Evolutionary conservation across 805 yeast species (phyloP).

Genomic region (Saccharomyces mikatae): DNA sequence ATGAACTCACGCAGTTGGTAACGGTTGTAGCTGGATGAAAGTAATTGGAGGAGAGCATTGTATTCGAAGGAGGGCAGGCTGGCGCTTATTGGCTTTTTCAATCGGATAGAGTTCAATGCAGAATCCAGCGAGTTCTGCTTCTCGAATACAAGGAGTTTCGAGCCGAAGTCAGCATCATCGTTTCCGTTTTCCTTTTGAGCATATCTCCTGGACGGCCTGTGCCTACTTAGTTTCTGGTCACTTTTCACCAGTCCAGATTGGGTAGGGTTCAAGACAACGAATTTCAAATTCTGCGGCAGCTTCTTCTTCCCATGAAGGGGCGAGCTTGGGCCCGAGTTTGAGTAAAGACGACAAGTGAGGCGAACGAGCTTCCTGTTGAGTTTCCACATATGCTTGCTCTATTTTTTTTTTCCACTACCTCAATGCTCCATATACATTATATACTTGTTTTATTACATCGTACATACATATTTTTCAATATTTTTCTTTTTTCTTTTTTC

Average conservation of each 20-base stretch:
- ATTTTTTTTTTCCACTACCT: neutral
- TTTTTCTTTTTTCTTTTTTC: neutral
- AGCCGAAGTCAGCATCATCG: neutral
- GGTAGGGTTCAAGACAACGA: slow-evolving; percentile 23
- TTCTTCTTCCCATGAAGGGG: slow-evolving; percentile 20
- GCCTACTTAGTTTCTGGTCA: neutral
- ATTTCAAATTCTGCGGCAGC: slow-evolving; percentile 21
- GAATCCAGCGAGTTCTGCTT: neutral
- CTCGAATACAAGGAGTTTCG: neutral
- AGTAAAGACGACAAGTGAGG: neutral
- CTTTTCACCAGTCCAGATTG: slow-evolving; percentile 21
- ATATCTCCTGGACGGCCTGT: neutral
- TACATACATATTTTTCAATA: neutral
- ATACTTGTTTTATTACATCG: neutral
- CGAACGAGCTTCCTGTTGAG: neutral
- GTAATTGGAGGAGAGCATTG: neutral
- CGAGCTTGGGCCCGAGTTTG: neutral
- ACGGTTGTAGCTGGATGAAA: neutral
- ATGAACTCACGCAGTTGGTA: neutral
- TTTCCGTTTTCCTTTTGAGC: neutral
- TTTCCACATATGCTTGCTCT: neutral
- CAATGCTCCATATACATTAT: neutral
- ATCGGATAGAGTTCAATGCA: neutral
- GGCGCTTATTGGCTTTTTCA: neutral
- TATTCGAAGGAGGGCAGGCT: neutral